These are phyloP conservation scores for Xylariales sp. DNA, from an alignment of 2,329 filamentous ascomycete genomes.

Conservation along the genomic window DNA sequence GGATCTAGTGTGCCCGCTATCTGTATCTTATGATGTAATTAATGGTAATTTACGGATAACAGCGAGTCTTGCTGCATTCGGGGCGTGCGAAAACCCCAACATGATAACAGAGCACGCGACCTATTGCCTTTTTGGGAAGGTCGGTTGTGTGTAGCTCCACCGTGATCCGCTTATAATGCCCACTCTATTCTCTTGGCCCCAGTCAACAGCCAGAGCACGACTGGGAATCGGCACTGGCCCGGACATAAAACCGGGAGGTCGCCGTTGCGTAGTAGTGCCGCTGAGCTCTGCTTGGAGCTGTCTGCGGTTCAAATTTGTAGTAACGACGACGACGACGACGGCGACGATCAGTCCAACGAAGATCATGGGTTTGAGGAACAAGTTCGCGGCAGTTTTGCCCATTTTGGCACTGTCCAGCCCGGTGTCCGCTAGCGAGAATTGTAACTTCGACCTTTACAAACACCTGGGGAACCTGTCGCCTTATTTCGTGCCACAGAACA, in stretches of 20 bases:
- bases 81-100: too few relatives aligned
- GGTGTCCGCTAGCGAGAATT: not conserved
- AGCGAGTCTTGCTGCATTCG: too few relatives aligned
- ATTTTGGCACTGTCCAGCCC: not conserved
- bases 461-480: constrained; percentile 17
- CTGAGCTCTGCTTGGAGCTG: not conserved
- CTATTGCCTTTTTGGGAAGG: not conserved
- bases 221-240: not conserved
- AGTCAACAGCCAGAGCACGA: not conserved
- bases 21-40: too few relatives aligned
- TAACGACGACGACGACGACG: too few relatives aligned
- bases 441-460: constrained; percentile 13
- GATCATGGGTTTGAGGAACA: too few relatives aligned
- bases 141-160: not conserved
- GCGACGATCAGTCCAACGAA: not conserved
- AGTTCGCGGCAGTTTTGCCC: constrained; percentile 2
- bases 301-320: not conserved
- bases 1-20: too few relatives aligned
- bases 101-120: not conserved
- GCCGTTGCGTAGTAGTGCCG: not conserved
- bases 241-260: not conserved
- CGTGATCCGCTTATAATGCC: not conserved
- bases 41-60: too few relatives aligned
- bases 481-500: constrained; percentile 16
- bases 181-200: not conserved